Percentiles rank a stretch among this genome's conserved stretches.
Conservation (phyloP, 179 eudicot species). For the Pouteria campechiana region DNA sequence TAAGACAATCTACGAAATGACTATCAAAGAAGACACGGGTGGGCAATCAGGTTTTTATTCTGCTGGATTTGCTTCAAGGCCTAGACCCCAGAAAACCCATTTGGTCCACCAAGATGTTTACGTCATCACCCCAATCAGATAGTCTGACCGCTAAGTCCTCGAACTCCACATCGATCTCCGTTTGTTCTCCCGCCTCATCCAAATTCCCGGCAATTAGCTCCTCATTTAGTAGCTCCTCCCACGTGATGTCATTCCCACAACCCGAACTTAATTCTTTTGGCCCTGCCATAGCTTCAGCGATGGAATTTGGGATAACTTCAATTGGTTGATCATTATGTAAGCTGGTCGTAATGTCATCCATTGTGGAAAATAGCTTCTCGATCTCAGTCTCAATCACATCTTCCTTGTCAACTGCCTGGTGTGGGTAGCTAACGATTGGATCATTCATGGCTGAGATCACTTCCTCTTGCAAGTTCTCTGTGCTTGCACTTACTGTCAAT, state of each 20-base stretch:
- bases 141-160: conserved; percentile 29
- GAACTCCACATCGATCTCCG: conserved; percentile 25
- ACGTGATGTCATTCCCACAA: conserved; percentile 14
- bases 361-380: conserved; percentile 29
- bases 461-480: conserved; percentile 27
- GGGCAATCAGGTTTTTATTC: no score
- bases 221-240: conserved; percentile 36
- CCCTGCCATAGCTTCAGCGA: conserved; percentile 7
- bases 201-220: conserved; percentile 14
- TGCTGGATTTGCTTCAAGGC: no score
- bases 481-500: conserved; percentile 31
- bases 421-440: conserved; percentile 1
- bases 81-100: conserved; percentile 22
- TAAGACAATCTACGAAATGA: not conserved
- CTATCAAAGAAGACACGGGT: not conserved
- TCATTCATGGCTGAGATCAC: conserved; percentile 17
- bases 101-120: conserved; percentile 30
- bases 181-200: conserved; percentile 10
- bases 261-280: conserved; percentile 6
- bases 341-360: conserved; percentile 29
- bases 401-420: conserved; percentile 10
- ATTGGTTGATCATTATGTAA: no score
- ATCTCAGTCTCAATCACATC: conserved; percentile 15
- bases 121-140: conserved; percentile 49
- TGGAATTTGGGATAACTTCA: no score